Conservation (phyloP, 495 filamentous ascomycete genomes). For the Immersiella caudata region DNA sequence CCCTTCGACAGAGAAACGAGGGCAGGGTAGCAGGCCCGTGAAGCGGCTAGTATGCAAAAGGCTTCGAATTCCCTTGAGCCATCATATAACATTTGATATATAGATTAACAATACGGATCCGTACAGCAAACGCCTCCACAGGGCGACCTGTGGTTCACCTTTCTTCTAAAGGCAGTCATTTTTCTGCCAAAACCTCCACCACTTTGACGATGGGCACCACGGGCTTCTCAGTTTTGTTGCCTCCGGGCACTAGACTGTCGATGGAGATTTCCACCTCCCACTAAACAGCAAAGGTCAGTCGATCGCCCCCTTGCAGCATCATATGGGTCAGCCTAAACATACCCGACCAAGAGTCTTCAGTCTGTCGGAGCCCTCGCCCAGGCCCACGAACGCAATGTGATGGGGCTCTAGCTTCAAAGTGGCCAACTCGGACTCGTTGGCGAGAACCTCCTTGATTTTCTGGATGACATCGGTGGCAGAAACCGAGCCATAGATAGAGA, state of each 20-base stretch:
- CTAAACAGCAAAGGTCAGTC: not conserved
- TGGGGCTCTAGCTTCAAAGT: conserved; percentile 39
- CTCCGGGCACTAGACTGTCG: conserved; percentile 12
- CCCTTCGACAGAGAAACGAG: not conserved
- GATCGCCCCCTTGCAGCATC: not conserved
- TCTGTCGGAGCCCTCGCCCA: conserved; percentile 39
- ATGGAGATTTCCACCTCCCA: conserved; percentile 41
- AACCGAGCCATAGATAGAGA: conserved; percentile 48
- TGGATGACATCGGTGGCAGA: conserved; percentile 39
- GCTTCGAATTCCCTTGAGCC: not conserved
- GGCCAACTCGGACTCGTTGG: conserved; percentile 34
- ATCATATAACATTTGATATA: not conserved
- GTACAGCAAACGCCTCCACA: not conserved
- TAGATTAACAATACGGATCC: not conserved
- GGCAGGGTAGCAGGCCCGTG: not conserved
- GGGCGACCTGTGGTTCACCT: not conserved
- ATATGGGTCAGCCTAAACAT: not conserved
- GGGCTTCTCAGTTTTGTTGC: not conserved
- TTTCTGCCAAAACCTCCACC: not conserved
- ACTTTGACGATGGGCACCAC: conserved; percentile 33
- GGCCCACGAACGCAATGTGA: conserved; percentile 36
- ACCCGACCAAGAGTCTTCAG: conserved; percentile 44
- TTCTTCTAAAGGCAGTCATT: not conserved
- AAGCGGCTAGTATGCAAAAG: not conserved
- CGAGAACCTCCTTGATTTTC: conserved; percentile 35